Base-by-base conservation (phyloP, 345 rosid genomes). In the Linum usitatissimum region DNA sequence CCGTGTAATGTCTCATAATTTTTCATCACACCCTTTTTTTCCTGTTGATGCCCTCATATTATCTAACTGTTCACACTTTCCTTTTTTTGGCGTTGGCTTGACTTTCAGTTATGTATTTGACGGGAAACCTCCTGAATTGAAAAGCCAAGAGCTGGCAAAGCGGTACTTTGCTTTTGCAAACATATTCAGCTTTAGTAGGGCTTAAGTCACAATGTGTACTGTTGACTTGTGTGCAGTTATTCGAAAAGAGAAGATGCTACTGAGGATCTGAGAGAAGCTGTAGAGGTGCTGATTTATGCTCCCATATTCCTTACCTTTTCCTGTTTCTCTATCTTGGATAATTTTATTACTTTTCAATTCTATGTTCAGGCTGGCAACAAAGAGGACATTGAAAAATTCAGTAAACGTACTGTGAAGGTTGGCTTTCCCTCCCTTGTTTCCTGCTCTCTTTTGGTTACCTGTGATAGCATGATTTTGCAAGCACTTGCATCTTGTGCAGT, bases 351-450 rank as follows among this genome's bases (percentile, higher is more conserved):
- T 20, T 18, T 10, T 17, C n/a, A 17, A 62, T 57, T 23, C 57
- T 38, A 30, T 20, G 17, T 70, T 77, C 73, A 90, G 97, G 42
- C 69, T 73, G 96, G 94, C 62, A 84, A 79, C 70, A 81, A 81
- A 78, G 97, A 86, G 57, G 97, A 90, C 72, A 87, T 90, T 66
- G 97, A 93, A 74, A 93, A 90, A 77, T 87, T 80, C 80, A 90
- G 96, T 68, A 90, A 93, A 71, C 78, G 97, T 65, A 87, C 96
- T 21, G 96, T 86, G 63, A 93, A 93, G 90, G 96, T 90, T 60
- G 36, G 64, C 62, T 58, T 39, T 20, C 15, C 20, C 18, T 19
- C 18, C 15, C 36, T 45, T 45, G 6, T 31, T 6, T 34, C 38
- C 38, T 34, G n/a, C 40, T 60, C 7, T 36, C 39, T 39, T 23